Base-by-base conservation (phyloP, 768 basidiomycete species). In the Fomitopsis pulvina region DNA sequence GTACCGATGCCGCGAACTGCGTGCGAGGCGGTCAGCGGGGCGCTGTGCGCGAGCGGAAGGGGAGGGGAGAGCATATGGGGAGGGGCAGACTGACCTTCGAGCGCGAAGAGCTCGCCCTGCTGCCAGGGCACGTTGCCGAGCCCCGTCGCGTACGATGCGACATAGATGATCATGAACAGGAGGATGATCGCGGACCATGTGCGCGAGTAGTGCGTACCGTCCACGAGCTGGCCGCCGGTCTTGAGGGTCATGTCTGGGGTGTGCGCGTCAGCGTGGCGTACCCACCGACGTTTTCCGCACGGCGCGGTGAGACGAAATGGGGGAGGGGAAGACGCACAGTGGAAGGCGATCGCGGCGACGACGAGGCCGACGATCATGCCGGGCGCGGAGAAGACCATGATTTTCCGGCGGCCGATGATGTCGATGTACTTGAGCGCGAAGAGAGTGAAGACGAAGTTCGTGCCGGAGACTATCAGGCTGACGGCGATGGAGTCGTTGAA, bases 41-140 rank as follows among this genome's bases (percentile, higher is more conserved):
- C 24, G 11, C 22, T 18, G 18, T 16, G 14, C 20, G 32, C 1
- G 26, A 30, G n/a, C 25, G n/a, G n/a, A 26, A 21, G 18, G 25
- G 27, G 22, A 43, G 28, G 20, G 12, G 6, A 21, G n/a, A 37
- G 37, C 20, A 47, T 22, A 49, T 37, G 21, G 16, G 3, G 16
- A 25, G 24, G 25, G 18, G 12, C 30, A 11, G 26, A 62, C 66
- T 25, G 37, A 79, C 81, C 80, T 72, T 89, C 85, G 32, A 91
- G 75, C 18, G 75, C 72, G 67, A 92, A 92, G 10, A 92, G 73
- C 61, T 91, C 89, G 39, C 87, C 87, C 63, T 90, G 89, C 59
- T 89, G 87, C 89, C 89, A 91, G 0, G 89, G 89, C 2, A 89
- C 80, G 58, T 87, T 87, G 0, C 87, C 87, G 14, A 89, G 67